Evolutionary conservation across 371 early-diverging fungal species (phyloP), one percentile per base, ranked within the genome.

Genomic region (Cokeromyces recurvatus): DNA sequence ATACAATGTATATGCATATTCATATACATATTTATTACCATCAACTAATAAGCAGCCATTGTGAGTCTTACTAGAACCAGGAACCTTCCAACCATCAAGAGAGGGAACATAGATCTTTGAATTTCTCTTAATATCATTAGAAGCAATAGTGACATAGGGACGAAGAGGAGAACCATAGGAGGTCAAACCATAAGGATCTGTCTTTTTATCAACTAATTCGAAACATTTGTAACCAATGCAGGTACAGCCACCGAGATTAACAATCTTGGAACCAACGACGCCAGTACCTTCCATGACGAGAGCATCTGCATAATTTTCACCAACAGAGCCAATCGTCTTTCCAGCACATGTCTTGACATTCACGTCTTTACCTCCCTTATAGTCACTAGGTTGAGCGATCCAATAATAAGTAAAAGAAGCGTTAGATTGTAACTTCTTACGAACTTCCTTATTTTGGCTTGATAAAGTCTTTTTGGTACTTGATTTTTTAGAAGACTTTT

Each of bases 251-350:
- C 74, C 74, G 35, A 74, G 66, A 54, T 74, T 74, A 46, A 74
- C 58, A 46, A 74, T 65, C 60, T 74, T 61, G 57, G 56, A 53
- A n/a, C 64, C 64, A 25, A 74, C 64, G 20, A 70, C 55, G 43
- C 74, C 74, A 38, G 74, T 67, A 37, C 74, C 74, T 60, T 74
- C 74, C 74, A 74, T 68, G 40, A 68, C 70, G 25, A 74, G 57
- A 20, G 67, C 68, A 57, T 74, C 68, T 19, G 71, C 74, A 42
- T 70, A 74, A 32, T 58, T 55, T 37, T 61, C 58, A 46, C 51
- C 47, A 38, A 74, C 70, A 39, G 59, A 62, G 38, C 57, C 74
- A 48, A 74, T 67, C 37, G 63, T 55, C 19, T 67, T 59, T 25
- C 74, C 74, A 38, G 47, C 21, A 37, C 74, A 74, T 25, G 74